Conservation (phyloP, 768 basidiomycete species). For the Imleria badia region DNA sequence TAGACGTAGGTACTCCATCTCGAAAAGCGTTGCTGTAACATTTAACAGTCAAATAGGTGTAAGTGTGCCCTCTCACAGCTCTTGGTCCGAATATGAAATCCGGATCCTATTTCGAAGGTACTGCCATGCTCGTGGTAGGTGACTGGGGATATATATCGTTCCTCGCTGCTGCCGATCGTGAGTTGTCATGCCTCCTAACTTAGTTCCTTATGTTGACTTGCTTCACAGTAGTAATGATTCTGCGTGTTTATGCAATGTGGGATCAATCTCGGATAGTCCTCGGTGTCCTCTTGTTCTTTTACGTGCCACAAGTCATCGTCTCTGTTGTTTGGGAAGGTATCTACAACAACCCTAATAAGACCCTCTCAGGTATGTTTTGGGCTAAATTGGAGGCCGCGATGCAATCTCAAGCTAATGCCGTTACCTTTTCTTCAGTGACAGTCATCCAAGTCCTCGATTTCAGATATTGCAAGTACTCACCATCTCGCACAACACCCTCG, state of each 20-base stretch:
- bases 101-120: neutral
- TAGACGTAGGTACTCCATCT: conserved; percentile 8
- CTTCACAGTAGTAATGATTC: conserved; percentile 15
- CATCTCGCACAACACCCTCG: neutral
- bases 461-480: conserved; percentile 1
- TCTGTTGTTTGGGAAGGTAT: conserved; percentile 2
- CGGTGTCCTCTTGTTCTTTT: conserved; percentile 3
- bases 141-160: conserved; percentile 9
- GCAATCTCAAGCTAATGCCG: too few species aligned
- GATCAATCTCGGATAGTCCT: conserved; percentile 6
- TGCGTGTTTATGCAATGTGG: conserved; percentile 19
- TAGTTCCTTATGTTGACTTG: neutral
- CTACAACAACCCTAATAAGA: neutral
- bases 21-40: neutral
- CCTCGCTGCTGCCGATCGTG: conserved; percentile 10
- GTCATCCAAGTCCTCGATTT: neutral
- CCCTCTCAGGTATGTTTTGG: conserved; percentile 3
- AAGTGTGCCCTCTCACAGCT: neutral
- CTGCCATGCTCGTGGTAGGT: neutral
- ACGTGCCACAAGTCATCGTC: neutral
- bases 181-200: neutral
- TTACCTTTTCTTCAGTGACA: neutral
- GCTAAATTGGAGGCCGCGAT: neutral
- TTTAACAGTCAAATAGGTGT: conserved; percentile 8
- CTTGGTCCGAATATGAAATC: neutral